These are phyloP conservation scores for Pneumocystis jirovecii DNA, from an alignment of 1,139 yeast genomes.

Conservation along the genomic window DNA sequence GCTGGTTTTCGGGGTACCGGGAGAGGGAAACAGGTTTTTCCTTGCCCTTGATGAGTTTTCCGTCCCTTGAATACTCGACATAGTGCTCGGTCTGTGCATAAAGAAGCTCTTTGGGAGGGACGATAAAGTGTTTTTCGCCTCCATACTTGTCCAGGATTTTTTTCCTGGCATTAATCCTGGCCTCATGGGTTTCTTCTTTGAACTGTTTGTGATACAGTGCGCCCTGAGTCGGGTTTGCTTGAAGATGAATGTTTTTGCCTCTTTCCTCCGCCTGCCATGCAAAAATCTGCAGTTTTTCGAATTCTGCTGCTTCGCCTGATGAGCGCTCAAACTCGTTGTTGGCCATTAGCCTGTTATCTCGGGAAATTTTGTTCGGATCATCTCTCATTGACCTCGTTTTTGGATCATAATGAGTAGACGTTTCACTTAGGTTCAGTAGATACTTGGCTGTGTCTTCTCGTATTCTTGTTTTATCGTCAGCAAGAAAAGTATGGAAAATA, in stretches of 20 bases:
- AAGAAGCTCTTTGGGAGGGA: constrained; percentile 18
- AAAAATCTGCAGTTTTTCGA: constrained; percentile 12
- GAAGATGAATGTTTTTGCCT: constrained; percentile 31
- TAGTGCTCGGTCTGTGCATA: constrained; percentile 15
- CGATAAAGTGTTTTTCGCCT: constrained; percentile 18
- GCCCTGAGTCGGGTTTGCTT: constrained; percentile 48
- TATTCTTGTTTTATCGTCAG: constrained; percentile 27
- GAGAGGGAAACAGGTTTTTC: constrained; percentile 6
- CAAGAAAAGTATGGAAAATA: not conserved
- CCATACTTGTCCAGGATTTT: constrained; percentile 33
- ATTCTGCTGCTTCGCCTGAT: constrained; percentile 29
- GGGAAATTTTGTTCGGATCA: constrained; percentile 35
- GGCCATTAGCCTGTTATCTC: constrained; percentile 27
- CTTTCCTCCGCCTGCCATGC: constrained; percentile 31
- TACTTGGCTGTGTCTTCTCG: constrained; percentile 42
- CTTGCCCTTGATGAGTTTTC: constrained; percentile 14
- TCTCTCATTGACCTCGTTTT: constrained; percentile 38
- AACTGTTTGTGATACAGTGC: constrained; percentile 32
- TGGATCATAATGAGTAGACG: constrained; percentile 34
- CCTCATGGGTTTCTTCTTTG: constrained; percentile 24
- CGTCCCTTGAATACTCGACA: constrained; percentile 19
- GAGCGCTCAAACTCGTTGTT: constrained; percentile 33
- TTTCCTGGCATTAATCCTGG: constrained; percentile 24
- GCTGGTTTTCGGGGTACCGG: not conserved
- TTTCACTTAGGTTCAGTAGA: constrained; percentile 28